Evolutionary conservation across 331 rosid species (phyloP).

Genomic region (Telfairia occidentalis): DNA sequence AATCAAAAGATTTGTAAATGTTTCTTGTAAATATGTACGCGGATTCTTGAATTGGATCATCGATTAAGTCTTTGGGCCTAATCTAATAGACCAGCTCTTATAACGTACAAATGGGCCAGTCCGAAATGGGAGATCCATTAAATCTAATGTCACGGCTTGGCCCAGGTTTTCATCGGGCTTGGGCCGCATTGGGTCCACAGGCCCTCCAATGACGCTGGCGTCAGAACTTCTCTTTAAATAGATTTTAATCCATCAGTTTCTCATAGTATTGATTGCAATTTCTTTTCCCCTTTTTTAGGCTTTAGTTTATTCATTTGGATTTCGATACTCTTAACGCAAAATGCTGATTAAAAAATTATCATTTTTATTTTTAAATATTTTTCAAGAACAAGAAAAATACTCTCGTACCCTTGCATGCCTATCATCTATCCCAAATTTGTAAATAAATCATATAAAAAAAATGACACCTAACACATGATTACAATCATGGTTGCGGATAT

Average conservation of each 20-base stretch:
- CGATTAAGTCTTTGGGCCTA: no score
- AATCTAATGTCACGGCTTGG: no score
- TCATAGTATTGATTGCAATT: neutral
- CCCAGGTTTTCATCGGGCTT: neutral
- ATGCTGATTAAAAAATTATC: neutral
- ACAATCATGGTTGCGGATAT: no score
- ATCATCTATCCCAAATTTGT: neutral
- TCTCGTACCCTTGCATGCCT: neutral
- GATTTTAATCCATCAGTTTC: neutral
- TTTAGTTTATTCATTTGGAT: neutral
- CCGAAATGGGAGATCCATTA: no score
- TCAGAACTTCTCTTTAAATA: neutral
- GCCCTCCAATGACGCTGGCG: neutral
- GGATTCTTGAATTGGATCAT: no score
- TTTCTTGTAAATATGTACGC: no score
- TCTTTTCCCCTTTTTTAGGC: neutral
- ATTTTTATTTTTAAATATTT: neutral
- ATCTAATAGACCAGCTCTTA: no score
- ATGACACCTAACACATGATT: no score
- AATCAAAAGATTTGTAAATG: no score
- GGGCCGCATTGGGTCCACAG: neutral
- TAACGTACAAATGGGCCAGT: no score
- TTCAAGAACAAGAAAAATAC: neutral
- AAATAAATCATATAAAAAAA: no score
- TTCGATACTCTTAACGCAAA: neutral